Evolutionary conservation across 2,329 filamentous ascomycete species (phyloP).

Genomic region (Zalaria sp.): DNA sequence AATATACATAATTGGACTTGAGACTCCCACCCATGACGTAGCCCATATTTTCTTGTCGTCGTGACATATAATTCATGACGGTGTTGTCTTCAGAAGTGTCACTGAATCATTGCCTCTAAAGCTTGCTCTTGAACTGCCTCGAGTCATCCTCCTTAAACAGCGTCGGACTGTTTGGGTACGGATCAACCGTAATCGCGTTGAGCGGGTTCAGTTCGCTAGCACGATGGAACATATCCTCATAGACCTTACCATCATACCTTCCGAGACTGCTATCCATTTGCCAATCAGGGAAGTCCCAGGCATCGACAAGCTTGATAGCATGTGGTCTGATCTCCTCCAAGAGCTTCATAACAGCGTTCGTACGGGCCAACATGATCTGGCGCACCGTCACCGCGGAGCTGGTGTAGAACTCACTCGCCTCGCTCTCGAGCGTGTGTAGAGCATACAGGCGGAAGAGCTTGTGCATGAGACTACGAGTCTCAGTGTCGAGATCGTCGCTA

Average conservation of each 20-base stretch:
- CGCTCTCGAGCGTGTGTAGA: conserved; percentile 52
- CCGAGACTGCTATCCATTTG: conserved; percentile 60
- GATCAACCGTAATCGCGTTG: conserved; percentile 58
- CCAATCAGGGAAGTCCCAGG: conserved; percentile 68
- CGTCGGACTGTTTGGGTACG: conserved; percentile 49
- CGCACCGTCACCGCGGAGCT: conserved; percentile 54
- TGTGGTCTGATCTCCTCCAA: conserved; percentile 61
- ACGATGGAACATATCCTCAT: conserved; percentile 61
- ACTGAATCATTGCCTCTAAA: conserved; percentile 17
- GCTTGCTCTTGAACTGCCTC: conserved; percentile 32
- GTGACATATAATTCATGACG: no score
- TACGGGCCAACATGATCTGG: conserved; percentile 57
- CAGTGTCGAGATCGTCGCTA: conserved; percentile 37
- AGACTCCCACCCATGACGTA: no score
- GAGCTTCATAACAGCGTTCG: conserved; percentile 53
- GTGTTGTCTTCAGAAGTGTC: no score
- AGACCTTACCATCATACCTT: conserved; percentile 59
- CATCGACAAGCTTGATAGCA: conserved; percentile 55
- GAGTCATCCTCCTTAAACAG: conserved; percentile 47
- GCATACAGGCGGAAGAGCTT: conserved; percentile 54
- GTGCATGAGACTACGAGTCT: conserved; percentile 45
- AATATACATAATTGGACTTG: no score
- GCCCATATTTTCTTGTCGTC: no score
- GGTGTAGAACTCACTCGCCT: conserved; percentile 60
- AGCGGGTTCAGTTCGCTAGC: conserved; percentile 61